Conservation (phyloP, 768 basidiomycete species). For the Favolaschia claudopus region DNA sequence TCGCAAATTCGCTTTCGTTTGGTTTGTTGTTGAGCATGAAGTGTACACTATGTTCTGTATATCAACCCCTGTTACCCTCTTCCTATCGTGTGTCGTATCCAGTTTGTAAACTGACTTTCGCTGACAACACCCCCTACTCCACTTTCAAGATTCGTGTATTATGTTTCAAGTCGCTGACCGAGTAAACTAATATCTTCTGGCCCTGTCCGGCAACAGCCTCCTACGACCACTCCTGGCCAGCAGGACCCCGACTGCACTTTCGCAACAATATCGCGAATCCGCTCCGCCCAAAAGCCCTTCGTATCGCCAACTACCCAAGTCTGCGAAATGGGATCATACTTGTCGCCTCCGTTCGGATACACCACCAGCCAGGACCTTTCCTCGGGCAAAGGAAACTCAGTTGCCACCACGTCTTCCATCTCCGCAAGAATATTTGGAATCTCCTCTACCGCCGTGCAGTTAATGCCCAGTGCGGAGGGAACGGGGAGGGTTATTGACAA, state of each 20-base stretch:
- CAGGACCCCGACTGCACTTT: constrained; percentile 4
- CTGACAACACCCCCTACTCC: no score
- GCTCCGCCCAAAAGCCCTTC: constrained; percentile 10
- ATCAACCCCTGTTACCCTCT: no score
- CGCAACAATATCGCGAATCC: constrained; percentile 3
- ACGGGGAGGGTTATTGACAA: constrained; percentile 24
- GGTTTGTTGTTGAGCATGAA: no score
- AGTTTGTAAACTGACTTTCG: no score
- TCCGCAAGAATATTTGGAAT: constrained; percentile 48
- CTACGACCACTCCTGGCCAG: constrained; percentile 65
- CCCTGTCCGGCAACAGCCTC: constrained; percentile 74
- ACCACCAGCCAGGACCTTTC: constrained; percentile 62
- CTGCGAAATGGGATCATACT: constrained; percentile 55
- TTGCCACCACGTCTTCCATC: constrained; percentile 39
- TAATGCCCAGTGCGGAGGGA: constrained; percentile 73
- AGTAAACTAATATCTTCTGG: constrained; percentile 57
- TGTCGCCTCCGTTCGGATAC: constrained; percentile 75
- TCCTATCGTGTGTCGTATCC: no score
- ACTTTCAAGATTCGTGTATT: no score
- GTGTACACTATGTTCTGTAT: no score
- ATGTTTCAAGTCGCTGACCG: no score
- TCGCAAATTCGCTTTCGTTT: no score
- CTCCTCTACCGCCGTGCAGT: constrained; percentile 66
- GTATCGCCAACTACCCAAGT: constrained; percentile 46
- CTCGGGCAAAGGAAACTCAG: constrained; percentile 16